Percentiles rank a stretch among this genome's conserved stretches.
These are phyloP conservation scores for Moricandia arvensis DNA, from an alignment of 345 rosid genomes.

Conservation along the genomic window DNA sequence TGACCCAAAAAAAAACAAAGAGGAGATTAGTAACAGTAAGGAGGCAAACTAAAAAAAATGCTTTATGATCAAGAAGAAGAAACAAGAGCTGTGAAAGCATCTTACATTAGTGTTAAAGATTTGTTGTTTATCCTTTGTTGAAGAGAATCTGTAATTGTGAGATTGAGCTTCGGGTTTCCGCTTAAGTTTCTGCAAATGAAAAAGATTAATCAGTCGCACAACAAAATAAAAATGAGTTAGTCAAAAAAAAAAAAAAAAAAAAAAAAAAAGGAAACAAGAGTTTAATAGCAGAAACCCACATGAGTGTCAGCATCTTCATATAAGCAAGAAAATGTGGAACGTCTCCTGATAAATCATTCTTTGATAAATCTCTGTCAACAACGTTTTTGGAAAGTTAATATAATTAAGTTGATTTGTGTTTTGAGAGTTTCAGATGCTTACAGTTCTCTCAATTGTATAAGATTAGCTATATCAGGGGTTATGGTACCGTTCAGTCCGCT, in stretches of 20 bases:
- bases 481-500: constrained; percentile 42
- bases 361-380: constrained; percentile 58
- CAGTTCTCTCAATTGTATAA: constrained; percentile 38
- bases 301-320: constrained; percentile 40
- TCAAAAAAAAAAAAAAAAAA: too few relatives aligned
- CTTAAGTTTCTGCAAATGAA: constrained; percentile 28
- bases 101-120: constrained; percentile 26
- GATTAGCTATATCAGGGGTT: constrained; percentile 33
- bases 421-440: constrained; percentile 30
- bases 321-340: constrained; percentile 50
- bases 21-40: background rate
- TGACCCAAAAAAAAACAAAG: background rate
- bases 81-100: background rate
- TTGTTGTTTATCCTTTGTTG: background rate
- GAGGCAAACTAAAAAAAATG: background rate
- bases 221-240: too few relatives aligned
- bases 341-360: constrained; percentile 47
- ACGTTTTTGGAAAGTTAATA: background rate
- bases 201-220: background rate
- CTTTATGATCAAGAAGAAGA: too few relatives aligned
- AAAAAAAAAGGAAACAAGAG: background rate
- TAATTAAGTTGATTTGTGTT: background rate
- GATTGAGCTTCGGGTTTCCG: constrained; percentile 32
- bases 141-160: constrained; percentile 26
- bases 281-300: constrained; percentile 43